Percentiles rank a stretch among this genome's conserved stretches.
These are phyloP conservation scores for Spergularia marina DNA, from an alignment of 148 eudicot species.

Conservation along the genomic window DNA sequence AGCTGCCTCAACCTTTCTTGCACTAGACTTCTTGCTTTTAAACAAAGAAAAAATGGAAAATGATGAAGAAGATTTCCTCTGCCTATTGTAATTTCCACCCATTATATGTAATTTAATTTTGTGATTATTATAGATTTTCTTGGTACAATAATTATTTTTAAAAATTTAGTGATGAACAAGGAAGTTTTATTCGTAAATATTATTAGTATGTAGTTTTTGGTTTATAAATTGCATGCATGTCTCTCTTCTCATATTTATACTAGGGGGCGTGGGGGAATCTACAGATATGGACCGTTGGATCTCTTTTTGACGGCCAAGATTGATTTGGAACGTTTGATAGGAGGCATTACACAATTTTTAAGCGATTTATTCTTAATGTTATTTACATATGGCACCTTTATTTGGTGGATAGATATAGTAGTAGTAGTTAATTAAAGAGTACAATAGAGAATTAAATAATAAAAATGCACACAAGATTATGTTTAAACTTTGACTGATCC, in stretches of 20 bases:
- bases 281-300: constrained; percentile 21
- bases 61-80: constrained; percentile 37
- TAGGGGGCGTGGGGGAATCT: constrained; percentile 21
- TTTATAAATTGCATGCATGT: constrained; percentile 6
- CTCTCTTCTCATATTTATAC: constrained; percentile 24
- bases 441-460: background rate
- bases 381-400: background rate
- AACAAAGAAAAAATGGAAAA: constrained; percentile 40
- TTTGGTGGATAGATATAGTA: background rate
- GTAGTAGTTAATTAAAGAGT: background rate
- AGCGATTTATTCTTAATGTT: background rate
- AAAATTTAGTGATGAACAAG: background rate
- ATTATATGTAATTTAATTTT: constrained; percentile 11
- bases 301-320: constrained; percentile 17
- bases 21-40: constrained; percentile 28
- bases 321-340: background rate
- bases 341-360: background rate
- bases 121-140: background rate
- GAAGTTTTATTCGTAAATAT: background rate
- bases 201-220: background rate
- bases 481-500: too few species aligned
- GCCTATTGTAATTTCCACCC: constrained; percentile 40
- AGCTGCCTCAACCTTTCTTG: constrained; percentile 14
- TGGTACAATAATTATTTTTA: background rate
- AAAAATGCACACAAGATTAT: too few species aligned